phyloP scores from a whole-genome alignment of 2,329 filamentous ascomycete species.

The Fusarium citri region DNA sequence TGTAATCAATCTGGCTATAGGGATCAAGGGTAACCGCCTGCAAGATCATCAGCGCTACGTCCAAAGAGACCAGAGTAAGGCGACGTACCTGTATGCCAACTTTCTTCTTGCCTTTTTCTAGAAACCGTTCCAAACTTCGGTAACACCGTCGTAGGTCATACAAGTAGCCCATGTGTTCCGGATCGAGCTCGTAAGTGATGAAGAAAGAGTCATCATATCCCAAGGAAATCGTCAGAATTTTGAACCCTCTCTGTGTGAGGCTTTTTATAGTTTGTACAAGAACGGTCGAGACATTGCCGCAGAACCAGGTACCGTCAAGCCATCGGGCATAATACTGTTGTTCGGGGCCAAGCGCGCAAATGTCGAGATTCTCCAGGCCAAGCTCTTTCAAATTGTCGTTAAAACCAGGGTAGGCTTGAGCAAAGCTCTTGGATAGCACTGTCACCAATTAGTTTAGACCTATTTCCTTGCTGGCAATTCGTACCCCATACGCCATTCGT shows the following conservation, averaged over 20 bases:
- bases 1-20: background rate
- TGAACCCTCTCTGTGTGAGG: background rate
- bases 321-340: background rate
- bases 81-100: background rate
- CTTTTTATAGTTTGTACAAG: background rate
- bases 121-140: background rate
- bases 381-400: background rate
- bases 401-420: background rate
- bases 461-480: background rate
- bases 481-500: constrained; percentile 10
- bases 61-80: accelerated
- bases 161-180: background rate
- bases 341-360: constrained; percentile 3
- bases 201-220: background rate
- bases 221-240: background rate
- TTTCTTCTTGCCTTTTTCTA: background rate
- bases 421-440: background rate
- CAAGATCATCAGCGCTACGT: background rate
- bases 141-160: background rate
- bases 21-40: background rate
- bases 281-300: background rate
- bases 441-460: background rate
- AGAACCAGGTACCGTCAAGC: background rate
- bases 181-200: background rate
- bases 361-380: background rate